Evolutionary conservation across 2,329 filamentous ascomycete genomes (phyloP).

Genomic region (Aspergillus aculeatinus): DNA sequence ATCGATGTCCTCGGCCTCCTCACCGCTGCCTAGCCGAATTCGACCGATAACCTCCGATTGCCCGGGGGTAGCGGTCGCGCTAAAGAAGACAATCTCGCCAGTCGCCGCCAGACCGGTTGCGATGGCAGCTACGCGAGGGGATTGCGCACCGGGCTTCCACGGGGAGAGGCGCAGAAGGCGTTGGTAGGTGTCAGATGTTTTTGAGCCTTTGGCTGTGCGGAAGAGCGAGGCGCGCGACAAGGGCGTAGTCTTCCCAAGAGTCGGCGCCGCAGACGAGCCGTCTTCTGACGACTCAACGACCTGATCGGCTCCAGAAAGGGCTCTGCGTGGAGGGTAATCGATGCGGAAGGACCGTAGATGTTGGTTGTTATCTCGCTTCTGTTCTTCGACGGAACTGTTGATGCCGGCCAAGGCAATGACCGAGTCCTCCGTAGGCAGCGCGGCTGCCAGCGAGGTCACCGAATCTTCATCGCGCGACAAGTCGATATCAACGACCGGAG

Average conservation of each 20-base stretch:
- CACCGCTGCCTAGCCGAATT: slow-evolving; percentile 50
- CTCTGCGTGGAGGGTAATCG: slow-evolving; percentile 51
- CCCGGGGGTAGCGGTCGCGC: slow-evolving; percentile 59
- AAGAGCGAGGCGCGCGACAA: slow-evolving; percentile 56
- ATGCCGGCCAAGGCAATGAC: slow-evolving; percentile 70
- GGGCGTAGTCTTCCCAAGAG: slow-evolving; percentile 40
- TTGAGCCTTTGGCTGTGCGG: slow-evolving; percentile 34
- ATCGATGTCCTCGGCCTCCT: slow-evolving; percentile 53
- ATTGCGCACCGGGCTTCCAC: slow-evolving; percentile 48
- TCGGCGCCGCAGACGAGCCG: not conserved
- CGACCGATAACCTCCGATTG: slow-evolving; percentile 54
- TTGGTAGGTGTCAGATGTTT: slow-evolving; percentile 57
- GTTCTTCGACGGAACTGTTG: slow-evolving; percentile 73
- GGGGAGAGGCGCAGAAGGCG: slow-evolving; percentile 58
- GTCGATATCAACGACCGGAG: slow-evolving; percentile 69
- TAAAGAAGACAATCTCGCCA: slow-evolving; percentile 78
- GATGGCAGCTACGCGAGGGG: slow-evolving; percentile 69
- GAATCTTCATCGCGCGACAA: slow-evolving; percentile 85
- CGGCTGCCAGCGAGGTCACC: slow-evolving; percentile 75
- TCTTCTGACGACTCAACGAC: slow-evolving; percentile 24
- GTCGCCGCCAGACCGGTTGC: slow-evolving; percentile 74
- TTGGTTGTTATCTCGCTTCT: slow-evolving; percentile 74
- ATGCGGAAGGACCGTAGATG: slow-evolving; percentile 78
- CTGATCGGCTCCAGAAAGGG: slow-evolving; percentile 15
- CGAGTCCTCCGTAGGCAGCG: slow-evolving; percentile 56